Evolutionary conservation across 2,329 filamentous ascomycete species (phyloP), one percentile per base, ranked within the genome.

Genomic region (Neoscytalidium dimidiatum): DNA sequence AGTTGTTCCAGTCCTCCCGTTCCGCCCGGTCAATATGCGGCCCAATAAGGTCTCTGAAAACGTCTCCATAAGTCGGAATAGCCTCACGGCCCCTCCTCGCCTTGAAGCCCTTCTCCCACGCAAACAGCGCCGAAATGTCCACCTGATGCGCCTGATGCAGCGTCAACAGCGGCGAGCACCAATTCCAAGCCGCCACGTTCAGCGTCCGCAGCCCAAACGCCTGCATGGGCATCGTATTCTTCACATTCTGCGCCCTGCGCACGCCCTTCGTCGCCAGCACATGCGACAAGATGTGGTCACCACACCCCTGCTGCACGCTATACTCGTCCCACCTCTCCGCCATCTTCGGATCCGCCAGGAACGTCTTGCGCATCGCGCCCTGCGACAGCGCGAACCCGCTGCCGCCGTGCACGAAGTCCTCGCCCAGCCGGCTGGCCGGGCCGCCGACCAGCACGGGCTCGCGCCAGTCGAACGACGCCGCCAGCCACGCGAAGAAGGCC

Each of bases 351-450:
- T 80, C 73, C 0, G 79, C 76, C 0, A 76, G 75, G 72, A 53
- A 53, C 3, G 7, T 21, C 29, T 26, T 53, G 9, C 21, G 9
- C 80, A 89, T 83, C 2, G 85, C 81, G 1, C 80, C 82, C 35
- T 82, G 72, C 17, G 79, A 81, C 26, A 82, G 68, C 3, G 82
- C 71, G 43, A 79, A 80, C 29, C 78, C 80, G 46, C 75, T 80
- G 5, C 80, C 79, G 17, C 78, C 79, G 44, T 82, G 79, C 0
- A 78, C 80, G 49, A 80, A 81, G 31, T 44, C 38, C 57, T 38
- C 41, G 57, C 41, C 31, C 13, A 68, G 69, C 3, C 72, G 72
- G 71, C 48, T 77, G 13, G 79, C 73, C 23, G 77, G 78, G 0
- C 75, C 76, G 31, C 80, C 80, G 49, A 79, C 74, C 69, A 80